Base-by-base conservation (phyloP, 1,139 yeast species). In the Sugiyamaella neomexicana region DNA sequence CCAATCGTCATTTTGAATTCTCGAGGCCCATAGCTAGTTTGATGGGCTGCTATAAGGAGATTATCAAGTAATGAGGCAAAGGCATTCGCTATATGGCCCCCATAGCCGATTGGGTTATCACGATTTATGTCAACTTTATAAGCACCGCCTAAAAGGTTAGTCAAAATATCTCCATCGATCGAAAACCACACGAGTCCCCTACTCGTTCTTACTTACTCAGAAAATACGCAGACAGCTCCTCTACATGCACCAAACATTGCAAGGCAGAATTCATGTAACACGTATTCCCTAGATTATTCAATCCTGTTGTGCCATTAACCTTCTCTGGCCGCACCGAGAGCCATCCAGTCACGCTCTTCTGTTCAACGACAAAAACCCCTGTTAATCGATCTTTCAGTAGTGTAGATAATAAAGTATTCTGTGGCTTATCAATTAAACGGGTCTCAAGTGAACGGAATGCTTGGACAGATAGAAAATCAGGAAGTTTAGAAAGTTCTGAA, bases 241-340 rank as follows among this genome's bases (percentile, higher is more conserved):
- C 96, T 10, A 91, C 79, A 66, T 93, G 99, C 0, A 83, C 79
- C 50, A 93, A 73, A 66, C 98, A 93, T 68, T 93, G 99, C 53
- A 93, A 74, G 0, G 98, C 97, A 13, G 97, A 89, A 70, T 93
- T 93, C 98, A 93, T 93, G 68, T 90, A 93, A 68, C 99, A 93
- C 0, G 97, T 87, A 67, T 93, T 93, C 5, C 99, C 99, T 60
- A 93, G 74, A 66, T 93, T 93, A 45, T 79, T 77, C 50, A 93
- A 73, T 0, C 99, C 99, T 7, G 76, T 72, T 1, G 74, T 74
- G 2, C 89, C 89, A 10, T 45, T 50, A 36, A 46, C 52, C 38
- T 31, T 47, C 34, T 39, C 57, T 29, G 46, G 52, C 27, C 46
- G 50, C 2, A 43, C 23, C 1, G 62, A 23, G 1, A 49, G 42